Evolutionary conservation across 306 rosid species (phyloP).

Genomic region (Betula pendula): DNA sequence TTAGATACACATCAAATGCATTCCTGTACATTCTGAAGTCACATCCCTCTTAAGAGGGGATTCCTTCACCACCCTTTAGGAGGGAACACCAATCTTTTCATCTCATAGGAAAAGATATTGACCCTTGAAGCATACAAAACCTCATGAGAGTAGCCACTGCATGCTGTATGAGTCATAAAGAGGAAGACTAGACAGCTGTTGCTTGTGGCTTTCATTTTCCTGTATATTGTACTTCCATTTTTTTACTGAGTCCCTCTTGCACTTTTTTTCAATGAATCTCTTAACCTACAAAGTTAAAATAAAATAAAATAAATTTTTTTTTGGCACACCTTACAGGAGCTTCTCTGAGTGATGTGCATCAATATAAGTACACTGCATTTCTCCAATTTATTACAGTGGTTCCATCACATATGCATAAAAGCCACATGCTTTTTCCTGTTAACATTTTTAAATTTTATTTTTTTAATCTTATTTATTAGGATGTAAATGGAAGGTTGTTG

Average conservation of each 20-base stretch:
- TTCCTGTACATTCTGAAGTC: not conserved
- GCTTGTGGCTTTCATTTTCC: not conserved
- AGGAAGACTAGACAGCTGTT: not conserved
- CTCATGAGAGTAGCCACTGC: not conserved
- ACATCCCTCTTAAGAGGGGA: not conserved
- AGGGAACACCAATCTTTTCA: not conserved
- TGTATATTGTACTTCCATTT: not conserved
- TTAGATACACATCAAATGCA: not conserved
- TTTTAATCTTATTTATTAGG: conserved; percentile 36
- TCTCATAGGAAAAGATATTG: not conserved
- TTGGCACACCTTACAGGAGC: not conserved
- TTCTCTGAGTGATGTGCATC: not conserved
- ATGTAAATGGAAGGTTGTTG: conserved; percentile 69
- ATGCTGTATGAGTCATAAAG: not conserved
- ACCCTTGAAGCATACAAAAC: not conserved
- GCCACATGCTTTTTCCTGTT: not conserved
- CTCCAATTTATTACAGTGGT: not conserved
- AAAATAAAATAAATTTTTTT: no score
- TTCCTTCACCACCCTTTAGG: not conserved
- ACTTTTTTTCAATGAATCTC: not conserved
- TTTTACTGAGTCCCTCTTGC: not conserved
- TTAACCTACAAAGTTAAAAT: no score
- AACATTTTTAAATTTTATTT: not conserved
- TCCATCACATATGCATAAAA: not conserved
- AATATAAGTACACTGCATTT: not conserved